These are phyloP conservation scores for Trypanosoma congolense DNA, from an alignment of 208 protist species.

Conservation along the genomic window DNA sequence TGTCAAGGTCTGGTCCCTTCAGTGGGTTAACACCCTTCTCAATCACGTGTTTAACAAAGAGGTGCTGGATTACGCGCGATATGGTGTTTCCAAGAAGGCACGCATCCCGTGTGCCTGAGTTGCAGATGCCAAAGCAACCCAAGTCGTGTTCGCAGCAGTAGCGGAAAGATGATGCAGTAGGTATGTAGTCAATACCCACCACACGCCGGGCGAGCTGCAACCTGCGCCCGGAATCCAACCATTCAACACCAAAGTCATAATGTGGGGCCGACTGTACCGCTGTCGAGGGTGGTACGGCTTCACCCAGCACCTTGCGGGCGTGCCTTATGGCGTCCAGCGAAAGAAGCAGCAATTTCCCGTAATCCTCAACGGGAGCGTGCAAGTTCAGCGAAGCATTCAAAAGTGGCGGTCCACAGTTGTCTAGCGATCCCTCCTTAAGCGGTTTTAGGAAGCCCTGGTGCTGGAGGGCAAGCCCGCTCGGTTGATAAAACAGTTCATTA, in stretches of 20 bases:
- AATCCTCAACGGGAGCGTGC: constrained; percentile 75
- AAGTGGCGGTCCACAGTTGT: constrained; percentile 56
- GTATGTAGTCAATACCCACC: constrained; percentile 36
- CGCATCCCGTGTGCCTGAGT: constrained; percentile 54
- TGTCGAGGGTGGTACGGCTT: neutral
- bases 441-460: constrained; percentile 46
- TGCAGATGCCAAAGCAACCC: constrained; percentile 68
- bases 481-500: constrained; percentile 80
- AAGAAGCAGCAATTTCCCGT: constrained; percentile 71
- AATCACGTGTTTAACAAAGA: constrained; percentile 75
- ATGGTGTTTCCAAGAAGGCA: constrained; percentile 56
- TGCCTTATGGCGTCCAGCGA: constrained; percentile 70
- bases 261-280: constrained; percentile 9
- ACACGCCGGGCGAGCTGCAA: constrained; percentile 32
- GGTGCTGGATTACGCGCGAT: constrained; percentile 63
- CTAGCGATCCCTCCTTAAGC: constrained; percentile 24
- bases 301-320: constrained; percentile 40
- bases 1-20: constrained; percentile 45
- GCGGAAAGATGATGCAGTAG: constrained; percentile 53
- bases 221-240: constrained; percentile 26
- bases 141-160: constrained; percentile 65
- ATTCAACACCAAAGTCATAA: constrained; percentile 74
- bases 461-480: constrained; percentile 58
- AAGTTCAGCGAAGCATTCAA: constrained; percentile 77
- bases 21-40: constrained; percentile 42